Percentiles rank a stretch among this genome's conserved stretches.
phyloP scores from a whole-genome alignment of 2,329 filamentous ascomycete genomes.

The Colletotrichum tabaci region DNA sequence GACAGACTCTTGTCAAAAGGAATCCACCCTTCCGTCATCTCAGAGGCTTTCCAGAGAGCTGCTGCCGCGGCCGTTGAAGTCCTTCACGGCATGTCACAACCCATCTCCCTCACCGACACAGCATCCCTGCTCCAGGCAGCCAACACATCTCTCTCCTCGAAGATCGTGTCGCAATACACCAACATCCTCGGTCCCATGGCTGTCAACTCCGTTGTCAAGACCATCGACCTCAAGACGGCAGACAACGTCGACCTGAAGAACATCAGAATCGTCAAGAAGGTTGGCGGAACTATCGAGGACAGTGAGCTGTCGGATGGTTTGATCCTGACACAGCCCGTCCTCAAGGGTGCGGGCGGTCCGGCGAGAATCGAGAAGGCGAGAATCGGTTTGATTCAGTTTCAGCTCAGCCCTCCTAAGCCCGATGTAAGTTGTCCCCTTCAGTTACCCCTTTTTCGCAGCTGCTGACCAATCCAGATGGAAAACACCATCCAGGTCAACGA shows the following conservation, averaged over 20 bases:
- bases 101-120: conserved; percentile 90
- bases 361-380: conserved; percentile 95
- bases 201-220: conserved; percentile 94
- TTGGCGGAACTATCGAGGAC: conserved; percentile 97
- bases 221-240: conserved; percentile 94
- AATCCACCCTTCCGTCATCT: conserved; percentile 98
- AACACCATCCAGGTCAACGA: conserved; percentile 99
- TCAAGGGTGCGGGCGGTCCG: conserved; percentile 94
- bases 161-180: conserved; percentile 98
- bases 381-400: conserved; percentile 98
- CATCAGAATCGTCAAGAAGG: conserved; percentile 97
- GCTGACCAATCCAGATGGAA: conserved; percentile 80
- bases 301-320: conserved; percentile 97
- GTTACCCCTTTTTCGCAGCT: conserved; percentile 11
- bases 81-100: conserved; percentile 95
- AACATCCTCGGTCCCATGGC: conserved; percentile 97
- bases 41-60: conserved; percentile 96
- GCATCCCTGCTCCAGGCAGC: conserved; percentile 94
- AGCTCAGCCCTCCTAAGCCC: conserved; percentile 97
- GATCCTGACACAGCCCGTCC: conserved; percentile 90
- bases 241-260: conserved; percentile 98
- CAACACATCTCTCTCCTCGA: conserved; percentile 96
- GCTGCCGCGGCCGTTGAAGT: conserved; percentile 90
- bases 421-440: conserved; percentile 73
- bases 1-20: conserved; percentile 92